Conservation (phyloP, 345 rosid species). For the Syzygium oleosum region DNA sequence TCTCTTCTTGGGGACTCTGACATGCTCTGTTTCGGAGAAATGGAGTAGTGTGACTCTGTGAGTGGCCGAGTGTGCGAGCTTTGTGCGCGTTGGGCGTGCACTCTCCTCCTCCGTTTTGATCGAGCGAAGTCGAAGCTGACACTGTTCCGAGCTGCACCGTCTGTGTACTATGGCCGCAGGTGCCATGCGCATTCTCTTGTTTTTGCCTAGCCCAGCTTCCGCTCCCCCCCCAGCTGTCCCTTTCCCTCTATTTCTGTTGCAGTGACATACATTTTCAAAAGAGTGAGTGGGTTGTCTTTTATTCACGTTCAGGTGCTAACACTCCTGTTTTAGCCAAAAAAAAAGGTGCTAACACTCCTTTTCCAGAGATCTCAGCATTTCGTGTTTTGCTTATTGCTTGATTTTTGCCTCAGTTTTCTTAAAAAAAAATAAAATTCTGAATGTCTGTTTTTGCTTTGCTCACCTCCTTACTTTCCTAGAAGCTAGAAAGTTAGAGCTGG, state of each 20-base stretch:
- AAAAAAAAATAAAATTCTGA: not conserved
- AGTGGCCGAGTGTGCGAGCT: not conserved
- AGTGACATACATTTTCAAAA: not conserved
- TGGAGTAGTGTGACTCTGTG: not conserved
- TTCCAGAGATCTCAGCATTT: not conserved
- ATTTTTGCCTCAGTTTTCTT: not conserved
- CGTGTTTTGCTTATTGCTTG: not conserved
- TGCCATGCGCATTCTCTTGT: not conserved
- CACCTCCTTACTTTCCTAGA: not conserved
- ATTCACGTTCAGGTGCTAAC: not conserved
- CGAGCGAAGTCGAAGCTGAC: not conserved
- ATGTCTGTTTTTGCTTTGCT: not conserved
- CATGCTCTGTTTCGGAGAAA: not conserved
- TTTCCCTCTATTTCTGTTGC: not conserved
- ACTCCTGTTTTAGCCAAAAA: too few species aligned
- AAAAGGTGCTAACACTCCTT: not conserved
- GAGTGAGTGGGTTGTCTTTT: not conserved
- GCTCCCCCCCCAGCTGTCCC: not conserved
- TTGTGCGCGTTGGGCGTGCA: not conserved
- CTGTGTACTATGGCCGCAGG: not conserved
- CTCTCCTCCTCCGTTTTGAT: not conserved
- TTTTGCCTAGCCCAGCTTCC: not conserved
- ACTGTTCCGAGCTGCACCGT: not conserved
- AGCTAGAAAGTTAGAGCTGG: not conserved
- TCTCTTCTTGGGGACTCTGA: not conserved